A percentile compares a stretch with the other conserved stretches of the same genome.
Evolutionary conservation across 176 grass and related monocot genomes (phyloP).

Genomic region (Pontederia paniculata): DNA sequence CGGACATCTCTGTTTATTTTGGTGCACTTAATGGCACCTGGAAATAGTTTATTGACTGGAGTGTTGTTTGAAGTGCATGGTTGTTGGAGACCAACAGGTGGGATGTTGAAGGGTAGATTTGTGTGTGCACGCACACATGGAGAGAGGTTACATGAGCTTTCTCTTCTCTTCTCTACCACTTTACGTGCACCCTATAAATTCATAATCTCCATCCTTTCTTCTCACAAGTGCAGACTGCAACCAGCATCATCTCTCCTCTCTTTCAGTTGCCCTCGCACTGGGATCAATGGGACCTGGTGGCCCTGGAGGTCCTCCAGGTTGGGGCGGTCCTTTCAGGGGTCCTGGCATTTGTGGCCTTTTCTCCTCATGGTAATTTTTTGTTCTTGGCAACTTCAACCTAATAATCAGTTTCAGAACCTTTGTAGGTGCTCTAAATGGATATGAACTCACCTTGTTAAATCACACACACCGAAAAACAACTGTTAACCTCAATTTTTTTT

Average conservation of each 20-base stretch:
- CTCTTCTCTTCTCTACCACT: neutral
- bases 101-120: neutral
- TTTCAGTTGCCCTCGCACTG: neutral
- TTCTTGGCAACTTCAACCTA: neutral
- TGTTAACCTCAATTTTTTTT: no score
- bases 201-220: neutral
- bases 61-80: neutral
- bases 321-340: neutral
- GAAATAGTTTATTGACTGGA: no score
- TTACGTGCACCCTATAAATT: neutral
- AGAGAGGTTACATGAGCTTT: neutral
- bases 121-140: neutral
- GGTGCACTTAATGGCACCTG: no score
- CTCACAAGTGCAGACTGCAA: neutral
- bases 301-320: neutral
- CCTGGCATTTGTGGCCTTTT: neutral
- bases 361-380: neutral
- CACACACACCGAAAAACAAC: neutral
- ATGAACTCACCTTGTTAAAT: neutral
- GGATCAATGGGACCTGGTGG: neutral
- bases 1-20: no score
- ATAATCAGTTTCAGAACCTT: neutral
- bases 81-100: constrained; percentile 1
- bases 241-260: neutral
- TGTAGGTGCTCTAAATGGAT: neutral